Conservation (phyloP, 148 eudicot species). For the Oxyria digyna region DNA sequence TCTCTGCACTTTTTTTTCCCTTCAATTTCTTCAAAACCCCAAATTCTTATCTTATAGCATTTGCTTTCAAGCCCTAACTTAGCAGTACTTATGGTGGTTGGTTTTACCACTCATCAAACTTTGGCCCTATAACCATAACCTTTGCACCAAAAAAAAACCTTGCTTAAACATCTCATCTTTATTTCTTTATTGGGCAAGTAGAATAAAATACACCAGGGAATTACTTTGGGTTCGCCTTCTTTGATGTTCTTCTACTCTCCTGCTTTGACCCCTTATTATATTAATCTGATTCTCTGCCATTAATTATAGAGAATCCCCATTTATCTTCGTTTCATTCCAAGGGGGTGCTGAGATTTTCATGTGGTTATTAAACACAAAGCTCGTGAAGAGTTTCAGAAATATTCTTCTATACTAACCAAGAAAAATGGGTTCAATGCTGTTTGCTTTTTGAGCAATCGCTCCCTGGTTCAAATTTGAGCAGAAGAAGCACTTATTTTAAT, state of each 20-base stretch:
- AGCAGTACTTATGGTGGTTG: neutral
- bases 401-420: neutral
- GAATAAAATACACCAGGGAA: neutral
- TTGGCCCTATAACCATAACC: neutral
- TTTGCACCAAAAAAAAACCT: no score
- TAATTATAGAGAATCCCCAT: neutral
- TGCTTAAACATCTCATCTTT: neutral
- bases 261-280: conserved; percentile 1
- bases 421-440: neutral
- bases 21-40: neutral
- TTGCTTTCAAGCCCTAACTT: neutral
- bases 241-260: neutral
- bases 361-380: neutral
- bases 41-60: neutral
- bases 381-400: neutral
- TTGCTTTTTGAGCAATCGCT: neutral
- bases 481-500: neutral
- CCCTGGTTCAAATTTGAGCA: neutral
- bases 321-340: neutral
- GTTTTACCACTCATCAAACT: neutral
- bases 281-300: neutral
- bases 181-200: neutral
- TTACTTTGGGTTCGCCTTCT: neutral
- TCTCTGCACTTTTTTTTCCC: neutral
- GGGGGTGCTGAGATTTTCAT: neutral